Conservation (phyloP, 164 flowering plant species). For the Umbilicus rupestris region DNA sequence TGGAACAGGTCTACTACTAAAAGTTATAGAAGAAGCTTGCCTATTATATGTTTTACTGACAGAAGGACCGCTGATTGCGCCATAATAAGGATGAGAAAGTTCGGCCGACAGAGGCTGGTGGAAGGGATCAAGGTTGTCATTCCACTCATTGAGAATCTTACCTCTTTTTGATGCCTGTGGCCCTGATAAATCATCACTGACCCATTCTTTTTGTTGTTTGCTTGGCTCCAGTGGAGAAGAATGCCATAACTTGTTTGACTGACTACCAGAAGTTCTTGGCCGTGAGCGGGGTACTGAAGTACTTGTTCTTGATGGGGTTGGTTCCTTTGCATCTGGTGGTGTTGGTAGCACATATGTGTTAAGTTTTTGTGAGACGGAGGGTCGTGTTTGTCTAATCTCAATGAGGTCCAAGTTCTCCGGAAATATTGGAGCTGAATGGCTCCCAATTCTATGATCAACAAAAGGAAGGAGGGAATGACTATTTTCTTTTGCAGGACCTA, state of each 20-base stretch:
- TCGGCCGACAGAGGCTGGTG: conserved; percentile 30
- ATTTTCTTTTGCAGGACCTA: conserved; percentile 27
- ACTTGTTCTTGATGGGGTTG: conserved; percentile 28
- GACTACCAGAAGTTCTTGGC: conserved; percentile 20
- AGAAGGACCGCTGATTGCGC: conserved; percentile 21
- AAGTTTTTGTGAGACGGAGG: conserved; percentile 37
- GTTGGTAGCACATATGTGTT: conserved; percentile 74
- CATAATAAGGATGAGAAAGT: conserved; percentile 28
- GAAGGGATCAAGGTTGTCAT: conserved; percentile 25
- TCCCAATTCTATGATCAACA: conserved; percentile 30
- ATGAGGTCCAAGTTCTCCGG: conserved; percentile 52
- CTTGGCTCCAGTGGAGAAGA: conserved; percentile 66
- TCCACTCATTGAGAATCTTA: conserved; percentile 57
- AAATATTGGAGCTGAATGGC: conserved; percentile 80
- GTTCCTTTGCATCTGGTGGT: conserved; percentile 52
- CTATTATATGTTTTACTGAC: conserved; percentile 30
- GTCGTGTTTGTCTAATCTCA: too few species aligned
- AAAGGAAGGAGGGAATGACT: conserved; percentile 22
- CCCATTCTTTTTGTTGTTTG: conserved; percentile 31
- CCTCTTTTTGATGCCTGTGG: conserved; percentile 19
- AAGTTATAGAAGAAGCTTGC: conserved; percentile 35
- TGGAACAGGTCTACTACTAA: conserved; percentile 21
- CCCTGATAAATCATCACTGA: conserved; percentile 30
- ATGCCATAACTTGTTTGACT: conserved; percentile 37
- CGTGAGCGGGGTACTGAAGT: conserved; percentile 29